Conservation (phyloP, 2,329 filamentous ascomycete genomes). For the Botrytis hyacinthi region DNA sequence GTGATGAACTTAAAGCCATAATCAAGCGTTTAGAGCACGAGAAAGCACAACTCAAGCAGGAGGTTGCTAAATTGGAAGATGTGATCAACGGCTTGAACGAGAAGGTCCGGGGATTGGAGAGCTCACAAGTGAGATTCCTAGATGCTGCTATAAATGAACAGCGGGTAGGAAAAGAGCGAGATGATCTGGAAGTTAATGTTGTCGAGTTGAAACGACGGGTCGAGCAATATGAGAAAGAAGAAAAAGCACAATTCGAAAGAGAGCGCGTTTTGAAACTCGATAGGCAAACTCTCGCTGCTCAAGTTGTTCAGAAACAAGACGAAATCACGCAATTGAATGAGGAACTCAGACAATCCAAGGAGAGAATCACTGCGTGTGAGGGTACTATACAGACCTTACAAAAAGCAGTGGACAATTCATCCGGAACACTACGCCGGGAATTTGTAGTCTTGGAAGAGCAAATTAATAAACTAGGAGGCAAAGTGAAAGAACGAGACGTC, state of each 20-base stretch:
- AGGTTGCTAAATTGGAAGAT: neutral
- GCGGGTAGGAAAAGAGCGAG: neutral
- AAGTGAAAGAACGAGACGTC: neutral
- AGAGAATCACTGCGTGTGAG: neutral
- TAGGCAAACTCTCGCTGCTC: neutral
- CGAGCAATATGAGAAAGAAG: neutral
- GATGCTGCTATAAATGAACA: neutral
- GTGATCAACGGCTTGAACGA: rapidly evolving
- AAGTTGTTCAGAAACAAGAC: neutral
- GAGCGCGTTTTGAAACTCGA: rapidly evolving
- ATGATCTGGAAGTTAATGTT: too few relatives aligned
- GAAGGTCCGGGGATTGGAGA: neutral
- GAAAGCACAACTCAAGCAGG: neutral
- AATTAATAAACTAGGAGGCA: neutral
- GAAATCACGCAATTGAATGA: neutral
- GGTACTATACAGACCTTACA: rapidly evolving
- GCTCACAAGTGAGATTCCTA: neutral
- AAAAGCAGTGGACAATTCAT: neutral
- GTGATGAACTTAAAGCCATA: neutral
- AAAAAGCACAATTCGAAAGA: neutral
- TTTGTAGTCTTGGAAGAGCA: neutral
- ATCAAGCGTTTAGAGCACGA: neutral
- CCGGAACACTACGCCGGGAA: neutral
- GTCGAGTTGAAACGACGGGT: too few relatives aligned
- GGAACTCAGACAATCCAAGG: neutral